Conservation (phyloP, 371 early-diverging fungal genomes). For the Mortierella sp. region DNA sequence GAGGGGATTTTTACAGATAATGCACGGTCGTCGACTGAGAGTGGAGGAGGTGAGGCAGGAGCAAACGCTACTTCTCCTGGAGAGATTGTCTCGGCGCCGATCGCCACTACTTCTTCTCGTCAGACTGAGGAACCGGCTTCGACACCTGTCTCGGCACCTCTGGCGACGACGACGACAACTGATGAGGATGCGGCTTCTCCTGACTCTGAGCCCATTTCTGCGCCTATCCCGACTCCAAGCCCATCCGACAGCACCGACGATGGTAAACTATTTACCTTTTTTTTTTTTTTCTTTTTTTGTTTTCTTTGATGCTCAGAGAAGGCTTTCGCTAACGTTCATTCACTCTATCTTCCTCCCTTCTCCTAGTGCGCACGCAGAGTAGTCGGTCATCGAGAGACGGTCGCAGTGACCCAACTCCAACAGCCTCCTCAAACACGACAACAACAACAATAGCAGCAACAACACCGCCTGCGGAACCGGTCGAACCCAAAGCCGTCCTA, state of each 20-base stretch:
- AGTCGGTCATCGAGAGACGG: conserved; percentile 20
- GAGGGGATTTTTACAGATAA: conserved; percentile 25
- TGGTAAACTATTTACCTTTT: conserved; percentile 14
- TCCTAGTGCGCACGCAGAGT: conserved; percentile 3
- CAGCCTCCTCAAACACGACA: conserved; percentile 12
- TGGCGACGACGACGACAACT: neutral
- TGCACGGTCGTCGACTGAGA: conserved; percentile 27
- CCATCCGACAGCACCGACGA: conserved; percentile 17
- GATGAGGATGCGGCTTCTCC: neutral
- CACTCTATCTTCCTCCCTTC: neutral
- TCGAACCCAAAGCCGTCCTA: conserved; percentile 52
- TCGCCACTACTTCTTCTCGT: neutral
- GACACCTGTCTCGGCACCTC: neutral
- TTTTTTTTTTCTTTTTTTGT: neutral
- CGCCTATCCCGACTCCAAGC: conserved; percentile 10
- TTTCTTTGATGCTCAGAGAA: neutral
- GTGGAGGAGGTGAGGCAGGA: too few species aligned
- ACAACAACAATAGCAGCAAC: conserved; percentile 17
- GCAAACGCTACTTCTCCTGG: conserved; percentile 10
- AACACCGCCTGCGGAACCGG: conserved; percentile 21
- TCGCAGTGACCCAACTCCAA: neutral
- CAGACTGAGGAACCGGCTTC: neutral
- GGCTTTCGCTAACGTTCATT: neutral
- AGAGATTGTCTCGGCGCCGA: neutral
- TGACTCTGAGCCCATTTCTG: neutral